Conservation (phyloP, 257 asterid genomes). For the Buddleja alternifolia region DNA sequence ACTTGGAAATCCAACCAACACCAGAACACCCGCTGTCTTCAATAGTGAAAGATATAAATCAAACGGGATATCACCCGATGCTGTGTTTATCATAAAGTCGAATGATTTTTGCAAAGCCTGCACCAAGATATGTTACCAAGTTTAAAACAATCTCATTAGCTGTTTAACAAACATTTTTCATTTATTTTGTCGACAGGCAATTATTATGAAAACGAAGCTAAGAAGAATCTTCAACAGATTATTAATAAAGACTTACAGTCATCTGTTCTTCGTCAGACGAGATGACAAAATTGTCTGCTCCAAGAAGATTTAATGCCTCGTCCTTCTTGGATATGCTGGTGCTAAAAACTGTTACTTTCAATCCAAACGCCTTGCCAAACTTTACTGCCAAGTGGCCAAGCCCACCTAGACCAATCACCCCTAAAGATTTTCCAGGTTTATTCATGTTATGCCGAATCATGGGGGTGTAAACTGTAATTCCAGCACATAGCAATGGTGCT, state of each 20-base stretch:
- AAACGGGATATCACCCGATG: conserved; percentile 69
- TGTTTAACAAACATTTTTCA: too few species aligned
- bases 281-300: conserved; percentile 80
- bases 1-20: conserved; percentile 75
- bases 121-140: conserved; percentile 30
- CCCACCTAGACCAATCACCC: conserved; percentile 93
- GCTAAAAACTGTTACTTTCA: conserved; percentile 88
- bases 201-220: too few species aligned
- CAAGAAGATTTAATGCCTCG: conserved; percentile 71
- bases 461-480: conserved; percentile 88
- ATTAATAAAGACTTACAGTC: conserved; percentile 42
- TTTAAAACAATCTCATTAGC: too few species aligned
- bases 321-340: conserved; percentile 77
- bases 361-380: conserved; percentile 93
- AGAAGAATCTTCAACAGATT: neutral
- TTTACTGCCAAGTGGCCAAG: conserved; percentile 96
- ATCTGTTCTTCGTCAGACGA: conserved; percentile 79
- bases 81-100: conserved; percentile 81
- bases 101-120: conserved; percentile 67
- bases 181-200: too few species aligned
- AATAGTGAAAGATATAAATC: conserved; percentile 66
- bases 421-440: conserved; percentile 84
- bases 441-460: conserved; percentile 86
- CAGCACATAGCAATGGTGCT: conserved; percentile 95
- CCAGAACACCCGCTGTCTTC: conserved; percentile 80